Percentiles rank a stretch among this genome's conserved stretches.
phyloP scores from a whole-genome alignment of 2,329 filamentous ascomycete genomes.

The Chrysosporium keratinophilum region DNA sequence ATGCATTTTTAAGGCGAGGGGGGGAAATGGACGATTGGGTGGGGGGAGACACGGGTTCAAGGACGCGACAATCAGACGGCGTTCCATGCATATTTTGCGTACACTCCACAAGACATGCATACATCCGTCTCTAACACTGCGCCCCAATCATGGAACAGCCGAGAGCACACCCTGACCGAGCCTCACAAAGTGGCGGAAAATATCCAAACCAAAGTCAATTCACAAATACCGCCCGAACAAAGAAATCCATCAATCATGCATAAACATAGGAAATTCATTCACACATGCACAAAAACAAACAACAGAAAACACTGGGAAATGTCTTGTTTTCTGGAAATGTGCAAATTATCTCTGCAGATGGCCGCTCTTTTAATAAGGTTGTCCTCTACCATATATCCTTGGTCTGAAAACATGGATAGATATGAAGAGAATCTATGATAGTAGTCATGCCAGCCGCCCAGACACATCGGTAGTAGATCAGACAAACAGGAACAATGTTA shows the following conservation, averaged over 20 bases:
- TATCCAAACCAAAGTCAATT: background rate
- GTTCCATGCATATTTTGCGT: too few species aligned
- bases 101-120: too few species aligned
- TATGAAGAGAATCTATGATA: background rate
- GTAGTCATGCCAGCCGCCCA: background rate
- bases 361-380: too few species aligned
- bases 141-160: too few species aligned
- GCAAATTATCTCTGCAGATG: background rate
- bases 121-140: too few species aligned
- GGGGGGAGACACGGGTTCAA: too few species aligned
- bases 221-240: background rate
- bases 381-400: background rate
- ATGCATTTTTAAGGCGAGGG: too few species aligned
- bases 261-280: constrained; percentile 6
- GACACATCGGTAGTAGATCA: too few species aligned
- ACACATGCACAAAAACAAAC: background rate
- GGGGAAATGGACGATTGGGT: too few species aligned
- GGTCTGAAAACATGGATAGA: background rate
- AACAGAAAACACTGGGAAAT: background rate
- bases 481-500: too few species aligned
- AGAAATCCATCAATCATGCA: background rate
- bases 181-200: background rate
- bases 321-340: background rate
- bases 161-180: too few species aligned
- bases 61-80: too few species aligned